Conservation (phyloP, 2,329 filamentous ascomycete genomes). For the Colletotrichum scovillei region DNA sequence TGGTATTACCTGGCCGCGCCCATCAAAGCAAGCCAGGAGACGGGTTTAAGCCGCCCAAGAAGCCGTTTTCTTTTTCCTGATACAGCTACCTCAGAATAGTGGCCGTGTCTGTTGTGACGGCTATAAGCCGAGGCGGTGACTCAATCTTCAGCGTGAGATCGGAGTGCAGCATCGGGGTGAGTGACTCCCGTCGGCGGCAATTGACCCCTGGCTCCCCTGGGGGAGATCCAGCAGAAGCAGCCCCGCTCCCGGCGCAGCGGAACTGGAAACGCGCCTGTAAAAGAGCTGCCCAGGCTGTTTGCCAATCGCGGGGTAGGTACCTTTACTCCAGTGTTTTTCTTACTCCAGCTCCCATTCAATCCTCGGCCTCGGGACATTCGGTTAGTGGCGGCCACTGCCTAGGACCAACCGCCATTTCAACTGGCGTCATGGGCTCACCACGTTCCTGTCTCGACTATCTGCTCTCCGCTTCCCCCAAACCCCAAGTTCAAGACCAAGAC, state of each 20-base stretch:
- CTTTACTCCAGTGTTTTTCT: conserved; percentile 2
- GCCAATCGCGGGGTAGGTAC: conserved; percentile 27
- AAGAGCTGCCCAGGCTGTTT: conserved; percentile 7
- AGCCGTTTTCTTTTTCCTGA: not conserved
- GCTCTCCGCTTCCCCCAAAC: not conserved
- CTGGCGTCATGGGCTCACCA: conserved; percentile 20
- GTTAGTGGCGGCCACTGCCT: conserved; percentile 30
- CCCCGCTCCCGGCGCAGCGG: conserved; percentile 33
- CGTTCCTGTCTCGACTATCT: conserved; percentile 12
- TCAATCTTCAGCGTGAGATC: not conserved
- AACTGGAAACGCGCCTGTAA: conserved; percentile 25
- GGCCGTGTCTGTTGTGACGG: not conserved
- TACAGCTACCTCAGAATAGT: not conserved
- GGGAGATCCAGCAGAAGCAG: conserved; percentile 3
- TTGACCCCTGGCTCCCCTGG: conserved; percentile 26
- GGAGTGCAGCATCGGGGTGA: not conserved
- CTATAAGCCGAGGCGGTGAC: not conserved
- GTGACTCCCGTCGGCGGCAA: not conserved
- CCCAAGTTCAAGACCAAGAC: too few relatives aligned
- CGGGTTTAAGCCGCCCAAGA: not conserved
- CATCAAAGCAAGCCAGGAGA: not conserved
- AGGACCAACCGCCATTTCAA: conserved; percentile 3
- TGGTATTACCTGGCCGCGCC: not conserved
- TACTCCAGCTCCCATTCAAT: not conserved
- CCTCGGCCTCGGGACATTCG: conserved; percentile 33